These are phyloP conservation scores for Poa pratensis DNA, from an alignment of 176 grass and related monocot species.

Conservation along the genomic window DNA sequence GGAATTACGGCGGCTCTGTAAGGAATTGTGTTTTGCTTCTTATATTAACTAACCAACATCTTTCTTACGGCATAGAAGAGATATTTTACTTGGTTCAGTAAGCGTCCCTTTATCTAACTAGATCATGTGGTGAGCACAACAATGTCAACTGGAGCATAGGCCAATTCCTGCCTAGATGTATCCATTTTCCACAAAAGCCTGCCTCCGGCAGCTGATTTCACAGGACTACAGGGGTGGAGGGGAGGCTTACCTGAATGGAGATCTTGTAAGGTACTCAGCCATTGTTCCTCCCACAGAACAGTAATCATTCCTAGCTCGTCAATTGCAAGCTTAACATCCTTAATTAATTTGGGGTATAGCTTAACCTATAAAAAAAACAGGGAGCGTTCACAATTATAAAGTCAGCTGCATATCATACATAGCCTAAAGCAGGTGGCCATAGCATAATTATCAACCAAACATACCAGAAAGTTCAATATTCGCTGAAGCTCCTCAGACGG, in stretches of 20 bases:
- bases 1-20: neutral
- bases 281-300: slow-evolving; percentile 99
- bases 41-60: slow-evolving; percentile 34
- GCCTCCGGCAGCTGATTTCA: slow-evolving; percentile 20
- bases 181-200: slow-evolving; percentile 32
- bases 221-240: neutral
- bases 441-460: slow-evolving; percentile 1
- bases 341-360: slow-evolving; percentile 86
- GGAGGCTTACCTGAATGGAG: slow-evolving; percentile 87
- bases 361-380: slow-evolving; percentile 64
- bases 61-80: slow-evolving; percentile 20
- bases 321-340: slow-evolving; percentile 93
- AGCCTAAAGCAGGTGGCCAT: slow-evolving; percentile 39
- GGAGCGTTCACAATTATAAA: slow-evolving; percentile 27
- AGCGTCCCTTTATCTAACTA: neutral
- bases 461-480: slow-evolving; percentile 84
- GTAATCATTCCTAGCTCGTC: slow-evolving; percentile 94
- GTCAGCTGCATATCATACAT: neutral
- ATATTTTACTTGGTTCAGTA: slow-evolving; percentile 16
- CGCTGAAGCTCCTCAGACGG: slow-evolving; percentile 83
- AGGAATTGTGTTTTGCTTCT: slow-evolving; percentile 13
- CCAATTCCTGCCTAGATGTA: slow-evolving; percentile 17
- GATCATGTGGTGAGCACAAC: slow-evolving; percentile 6
- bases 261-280: slow-evolving; percentile 99
- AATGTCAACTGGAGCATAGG: slow-evolving; percentile 22